Evolutionary conservation across 257 asterid genomes (phyloP).

Genomic region (Solanum gracilifrons): DNA sequence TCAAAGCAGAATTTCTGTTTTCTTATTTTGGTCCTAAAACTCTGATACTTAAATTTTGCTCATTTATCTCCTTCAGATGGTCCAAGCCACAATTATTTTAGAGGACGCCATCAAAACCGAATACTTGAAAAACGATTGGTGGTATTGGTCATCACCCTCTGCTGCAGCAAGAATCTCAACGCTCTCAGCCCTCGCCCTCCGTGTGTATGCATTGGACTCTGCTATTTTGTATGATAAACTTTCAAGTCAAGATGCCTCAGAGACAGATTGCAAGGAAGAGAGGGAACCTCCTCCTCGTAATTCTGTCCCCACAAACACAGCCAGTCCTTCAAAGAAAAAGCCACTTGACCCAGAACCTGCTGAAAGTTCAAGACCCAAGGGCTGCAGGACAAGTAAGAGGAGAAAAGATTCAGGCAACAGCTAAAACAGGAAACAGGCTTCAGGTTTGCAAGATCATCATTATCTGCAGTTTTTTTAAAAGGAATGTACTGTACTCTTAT

Average conservation of each 20-base stretch:
- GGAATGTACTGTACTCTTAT: neutral
- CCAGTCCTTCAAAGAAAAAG: slow-evolving; percentile 41
- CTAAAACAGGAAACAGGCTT: slow-evolving; percentile 8
- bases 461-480: neutral
- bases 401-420: slow-evolving; percentile 31
- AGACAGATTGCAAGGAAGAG: slow-evolving; percentile 25
- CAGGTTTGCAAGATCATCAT: neutral
- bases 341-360: slow-evolving; percentile 38
- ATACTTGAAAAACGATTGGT: slow-evolving; percentile 63
- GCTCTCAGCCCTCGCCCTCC: slow-evolving; percentile 74
- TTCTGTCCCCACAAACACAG: slow-evolving; percentile 22
- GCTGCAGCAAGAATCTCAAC: slow-evolving; percentile 72
- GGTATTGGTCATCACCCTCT: slow-evolving; percentile 94
- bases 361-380: slow-evolving; percentile 60
- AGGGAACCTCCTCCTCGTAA: slow-evolving; percentile 28
- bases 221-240: slow-evolving; percentile 71
- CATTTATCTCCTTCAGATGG: slow-evolving; percentile 47
- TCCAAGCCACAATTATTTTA: slow-evolving; percentile 54
- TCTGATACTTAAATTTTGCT: neutral
- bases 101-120: slow-evolving; percentile 77
- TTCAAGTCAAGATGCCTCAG: slow-evolving; percentile 10
- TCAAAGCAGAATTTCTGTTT: neutral
- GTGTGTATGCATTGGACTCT: slow-evolving; percentile 66
- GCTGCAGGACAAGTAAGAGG: slow-evolving; percentile 59
- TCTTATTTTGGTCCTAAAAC: neutral